Conservation (phyloP, 129 eudicot genomes). For the Calendula officinalis region DNA sequence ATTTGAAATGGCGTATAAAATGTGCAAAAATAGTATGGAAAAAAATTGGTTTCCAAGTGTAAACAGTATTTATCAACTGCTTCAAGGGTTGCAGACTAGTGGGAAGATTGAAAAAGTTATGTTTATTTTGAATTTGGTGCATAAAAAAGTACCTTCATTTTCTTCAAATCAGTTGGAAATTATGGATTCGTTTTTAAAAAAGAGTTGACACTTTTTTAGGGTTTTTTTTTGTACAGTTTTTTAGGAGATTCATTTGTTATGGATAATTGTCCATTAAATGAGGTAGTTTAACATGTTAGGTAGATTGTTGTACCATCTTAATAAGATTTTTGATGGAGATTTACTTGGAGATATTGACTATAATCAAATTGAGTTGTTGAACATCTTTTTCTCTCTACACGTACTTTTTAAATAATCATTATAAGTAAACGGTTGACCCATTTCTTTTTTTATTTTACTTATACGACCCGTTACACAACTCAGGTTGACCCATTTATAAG, state of each 20-base stretch:
- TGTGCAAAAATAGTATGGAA: conserved; percentile 69
- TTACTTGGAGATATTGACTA: conserved; percentile 28
- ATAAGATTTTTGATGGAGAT: conserved; percentile 31
- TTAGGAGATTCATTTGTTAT: conserved; percentile 28
- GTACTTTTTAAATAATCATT: neutral
- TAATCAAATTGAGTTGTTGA: conserved; percentile 12
- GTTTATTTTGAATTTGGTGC: conserved; percentile 48
- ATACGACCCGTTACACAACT: too few species aligned
- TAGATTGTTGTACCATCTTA: conserved; percentile 40
- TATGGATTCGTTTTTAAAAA: conserved; percentile 50
- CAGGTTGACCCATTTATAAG: too few species aligned
- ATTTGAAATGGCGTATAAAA: conserved; percentile 64
- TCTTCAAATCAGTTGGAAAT: conserved; percentile 33
- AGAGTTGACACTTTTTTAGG: conserved; percentile 35
- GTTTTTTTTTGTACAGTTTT: conserved; percentile 35
- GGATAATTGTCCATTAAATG: conserved; percentile 28
- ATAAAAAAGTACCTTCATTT: conserved; percentile 65
- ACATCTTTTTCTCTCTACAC: neutral
- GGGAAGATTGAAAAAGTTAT: conserved; percentile 52
- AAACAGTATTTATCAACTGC: conserved; percentile 52
- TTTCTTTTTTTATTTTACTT: too few species aligned
- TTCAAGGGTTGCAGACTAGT: conserved; percentile 53
- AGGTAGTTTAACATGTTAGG: conserved; percentile 32
- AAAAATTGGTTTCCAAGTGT: conserved; percentile 64
- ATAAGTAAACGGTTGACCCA: neutral